Base-by-base conservation (phyloP, 768 basidiomycete species). In the Sutorius australiensis region DNA sequence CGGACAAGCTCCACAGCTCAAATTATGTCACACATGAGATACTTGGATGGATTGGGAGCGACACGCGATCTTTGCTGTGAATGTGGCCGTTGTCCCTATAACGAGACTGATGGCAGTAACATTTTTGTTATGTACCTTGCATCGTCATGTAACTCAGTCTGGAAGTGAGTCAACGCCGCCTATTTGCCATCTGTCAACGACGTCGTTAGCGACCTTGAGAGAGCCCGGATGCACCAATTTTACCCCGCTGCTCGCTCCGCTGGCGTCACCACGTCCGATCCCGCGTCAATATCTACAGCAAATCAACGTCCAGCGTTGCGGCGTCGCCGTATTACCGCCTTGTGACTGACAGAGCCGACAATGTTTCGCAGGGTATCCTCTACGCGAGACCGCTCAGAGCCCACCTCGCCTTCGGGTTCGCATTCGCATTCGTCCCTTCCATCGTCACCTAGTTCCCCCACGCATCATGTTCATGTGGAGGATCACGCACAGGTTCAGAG, bases 1-100 rank as follows among this genome's bases (percentile, higher is more conserved):
- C n/a, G n/a, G 16, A 36, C 24, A 70, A 68, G 41, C 70, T 30
- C 56, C 67, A 6, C 67, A 68, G 21, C 27, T 70, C 40, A 62
- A 68, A 53, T 68, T 68, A 6, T 42, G 50, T 46, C 40, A 49
- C 68, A 7, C 53, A 62, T n/a, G 61, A 70, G 12, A 54, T 70
- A 12, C 54, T 70, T 19, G 33, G 46, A 17, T 3, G 46, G n/a
- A 48, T 59, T 52, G 59, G 55, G 40, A 52, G 50, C 11, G 17
- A 13, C 2, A 16, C 36, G 9, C 55, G 36, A 27, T 52, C 65
- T 17, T 45, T 54, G 33, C 60, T 67, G 33, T 66, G 40, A 57
- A 38, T n/a, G 13, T n/a, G n/a, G 2, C 21, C 7, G 16, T 16
- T 10, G 39, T 14, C 21, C n/a, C 39, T 24, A 13, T 14, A 24